Percentiles rank a stretch among this genome's conserved stretches.
These are phyloP conservation scores for Rhizopogon vinicolor DNA, from an alignment of 768 basidiomycete genomes.

Conservation along the genomic window DNA sequence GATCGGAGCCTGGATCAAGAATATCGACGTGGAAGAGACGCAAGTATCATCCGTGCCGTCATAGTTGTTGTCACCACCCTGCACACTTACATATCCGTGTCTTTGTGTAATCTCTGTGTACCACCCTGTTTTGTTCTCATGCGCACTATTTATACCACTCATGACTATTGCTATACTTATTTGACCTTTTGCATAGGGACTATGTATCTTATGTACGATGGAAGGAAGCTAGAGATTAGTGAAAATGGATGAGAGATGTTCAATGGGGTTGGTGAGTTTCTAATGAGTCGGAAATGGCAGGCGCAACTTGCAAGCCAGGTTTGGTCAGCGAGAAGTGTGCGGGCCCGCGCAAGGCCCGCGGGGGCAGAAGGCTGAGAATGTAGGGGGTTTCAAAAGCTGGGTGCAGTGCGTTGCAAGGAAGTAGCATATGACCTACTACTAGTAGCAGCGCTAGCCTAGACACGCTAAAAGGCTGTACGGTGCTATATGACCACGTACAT, in stretches of 20 bases:
- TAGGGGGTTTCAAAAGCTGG: neutral
- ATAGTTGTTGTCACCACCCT: neutral
- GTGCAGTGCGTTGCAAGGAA: neutral
- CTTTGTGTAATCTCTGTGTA: neutral
- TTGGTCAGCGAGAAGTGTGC: neutral
- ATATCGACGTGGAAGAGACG: constrained; percentile 57
- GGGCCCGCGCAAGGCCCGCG: no score
- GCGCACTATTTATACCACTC: constrained; percentile 2
- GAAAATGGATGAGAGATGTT: neutral
- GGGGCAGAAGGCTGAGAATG: no score
- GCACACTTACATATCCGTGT: no score
- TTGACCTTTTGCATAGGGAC: neutral
- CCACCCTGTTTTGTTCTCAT: neutral
- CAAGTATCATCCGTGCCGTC: constrained; percentile 4
- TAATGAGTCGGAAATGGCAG: no score
- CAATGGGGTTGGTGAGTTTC: neutral
- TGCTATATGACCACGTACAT: neutral
- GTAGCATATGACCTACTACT: neutral
- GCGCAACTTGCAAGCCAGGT: neutral
- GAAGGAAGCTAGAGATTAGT: neutral
- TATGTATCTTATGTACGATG: neutral
- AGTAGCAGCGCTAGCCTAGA: no score
- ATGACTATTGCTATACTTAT: neutral
- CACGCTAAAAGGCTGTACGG: no score
- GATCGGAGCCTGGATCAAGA: constrained; percentile 98